These are phyloP conservation scores for Heritiera littoralis DNA, from an alignment of 345 rosid species.

Conservation along the genomic window DNA sequence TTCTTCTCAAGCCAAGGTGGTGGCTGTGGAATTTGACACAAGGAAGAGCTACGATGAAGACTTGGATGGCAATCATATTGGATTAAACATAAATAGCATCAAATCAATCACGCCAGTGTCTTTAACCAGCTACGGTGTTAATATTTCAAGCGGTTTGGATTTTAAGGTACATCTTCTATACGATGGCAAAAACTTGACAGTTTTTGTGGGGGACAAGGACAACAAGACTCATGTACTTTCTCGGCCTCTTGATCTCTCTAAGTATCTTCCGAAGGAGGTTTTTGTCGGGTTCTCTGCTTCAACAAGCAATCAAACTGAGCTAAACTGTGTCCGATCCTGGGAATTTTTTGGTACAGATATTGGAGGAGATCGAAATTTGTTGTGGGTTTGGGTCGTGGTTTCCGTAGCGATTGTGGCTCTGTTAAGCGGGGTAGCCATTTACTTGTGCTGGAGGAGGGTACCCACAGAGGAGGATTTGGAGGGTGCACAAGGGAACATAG, in stretches of 20 bases:
- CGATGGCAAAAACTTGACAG: slow-evolving; percentile 47
- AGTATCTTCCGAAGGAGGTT: slow-evolving; percentile 48
- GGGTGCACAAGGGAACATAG: slow-evolving; percentile 40
- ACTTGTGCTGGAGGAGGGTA: slow-evolving; percentile 37
- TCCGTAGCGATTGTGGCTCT: slow-evolving; percentile 22
- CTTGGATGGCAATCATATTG: slow-evolving; percentile 66
- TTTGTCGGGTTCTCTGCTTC: slow-evolving; percentile 68
- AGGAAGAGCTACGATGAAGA: slow-evolving; percentile 52
- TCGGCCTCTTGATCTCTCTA: slow-evolving; percentile 47
- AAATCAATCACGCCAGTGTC: slow-evolving; percentile 45
- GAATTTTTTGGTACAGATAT: slow-evolving; percentile 41
- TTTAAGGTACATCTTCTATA: slow-evolving; percentile 37
- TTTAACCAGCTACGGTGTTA: slow-evolving; percentile 32
- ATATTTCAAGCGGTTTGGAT: slow-evolving; percentile 23
- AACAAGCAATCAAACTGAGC: slow-evolving; percentile 38
- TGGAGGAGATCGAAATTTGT: slow-evolving; percentile 7
- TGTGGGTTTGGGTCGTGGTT: slow-evolving; percentile 39
- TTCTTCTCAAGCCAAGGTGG: slow-evolving; percentile 31
- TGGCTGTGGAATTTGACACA: slow-evolving; percentile 77
- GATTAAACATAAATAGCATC: slow-evolving; percentile 52
- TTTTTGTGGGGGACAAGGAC: slow-evolving; percentile 38
- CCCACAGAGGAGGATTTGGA: slow-evolving; percentile 22
- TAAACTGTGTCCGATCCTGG: slow-evolving; percentile 67
- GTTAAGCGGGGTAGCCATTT: slow-evolving; percentile 14
- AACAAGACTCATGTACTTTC: slow-evolving; percentile 34